Conservation (phyloP, 2,329 filamentous ascomycete genomes). For the Aspergillus awamori region DNA sequence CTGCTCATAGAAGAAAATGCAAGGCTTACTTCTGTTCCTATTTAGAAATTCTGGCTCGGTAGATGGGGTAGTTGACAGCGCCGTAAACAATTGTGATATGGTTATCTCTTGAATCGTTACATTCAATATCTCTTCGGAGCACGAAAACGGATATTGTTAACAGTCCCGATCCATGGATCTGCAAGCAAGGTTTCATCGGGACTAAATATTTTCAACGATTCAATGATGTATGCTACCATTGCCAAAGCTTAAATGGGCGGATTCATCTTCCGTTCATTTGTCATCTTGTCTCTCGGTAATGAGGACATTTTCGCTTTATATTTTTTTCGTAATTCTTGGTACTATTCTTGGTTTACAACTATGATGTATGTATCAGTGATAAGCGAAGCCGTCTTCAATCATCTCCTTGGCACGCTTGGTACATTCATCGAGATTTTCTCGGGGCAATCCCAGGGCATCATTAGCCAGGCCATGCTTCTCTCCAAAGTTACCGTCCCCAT, state of each 20-base stretch:
- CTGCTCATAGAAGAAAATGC: neutral
- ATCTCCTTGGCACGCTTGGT: neutral
- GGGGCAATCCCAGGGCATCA: conserved; percentile 55
- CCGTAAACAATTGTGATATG: too few relatives aligned
- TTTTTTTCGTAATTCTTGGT: too few relatives aligned
- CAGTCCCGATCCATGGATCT: too few relatives aligned
- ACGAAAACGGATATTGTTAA: too few relatives aligned
- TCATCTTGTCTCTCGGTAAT: too few relatives aligned
- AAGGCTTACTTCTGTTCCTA: neutral
- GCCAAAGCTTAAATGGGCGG: too few relatives aligned
- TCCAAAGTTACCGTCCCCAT: conserved; percentile 40
- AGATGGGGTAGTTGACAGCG: too few relatives aligned
- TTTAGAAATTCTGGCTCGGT: too few relatives aligned
- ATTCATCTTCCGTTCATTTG: too few relatives aligned
- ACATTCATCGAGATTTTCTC: conserved; percentile 59
- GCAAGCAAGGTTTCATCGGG: neutral
- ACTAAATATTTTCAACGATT: neutral
- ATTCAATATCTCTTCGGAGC: too few relatives aligned
- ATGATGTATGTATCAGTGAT: neutral
- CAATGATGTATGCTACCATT: neutral
- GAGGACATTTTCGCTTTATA: neutral
- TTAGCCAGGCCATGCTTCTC: conserved; percentile 52
- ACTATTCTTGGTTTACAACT: too few relatives aligned
- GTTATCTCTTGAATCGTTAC: too few relatives aligned
- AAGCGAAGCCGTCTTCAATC: neutral